Conservation (phyloP, 495 filamentous ascomycete genomes). For the Penicillium tannophilum region DNA sequence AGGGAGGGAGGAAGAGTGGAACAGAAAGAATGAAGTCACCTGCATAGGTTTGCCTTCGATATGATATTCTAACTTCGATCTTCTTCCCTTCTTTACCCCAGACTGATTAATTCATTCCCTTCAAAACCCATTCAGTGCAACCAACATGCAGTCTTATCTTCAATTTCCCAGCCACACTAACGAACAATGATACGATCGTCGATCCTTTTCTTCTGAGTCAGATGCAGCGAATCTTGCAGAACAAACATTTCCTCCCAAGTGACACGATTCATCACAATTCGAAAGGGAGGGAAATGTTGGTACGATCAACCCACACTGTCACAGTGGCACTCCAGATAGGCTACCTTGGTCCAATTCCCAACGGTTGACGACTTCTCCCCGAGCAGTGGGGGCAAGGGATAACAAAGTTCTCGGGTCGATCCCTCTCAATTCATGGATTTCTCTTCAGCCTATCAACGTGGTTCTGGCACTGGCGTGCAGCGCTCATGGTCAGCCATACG, state of each 20-base stretch:
- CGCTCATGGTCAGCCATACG: constrained; percentile 9
- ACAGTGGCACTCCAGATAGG: background rate
- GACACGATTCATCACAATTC: background rate
- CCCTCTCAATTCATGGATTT: constrained; percentile 10
- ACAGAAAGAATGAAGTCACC: constrained; percentile 1
- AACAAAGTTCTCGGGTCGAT: constrained; percentile 25
- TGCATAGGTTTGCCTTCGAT: background rate
- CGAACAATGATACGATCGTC: background rate
- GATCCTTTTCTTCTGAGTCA: background rate
- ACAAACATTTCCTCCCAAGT: background rate
- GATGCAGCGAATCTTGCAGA: background rate
- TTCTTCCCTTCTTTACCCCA: background rate
- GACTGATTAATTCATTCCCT: background rate
- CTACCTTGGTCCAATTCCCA: constrained; percentile 8
- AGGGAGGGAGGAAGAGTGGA: background rate
- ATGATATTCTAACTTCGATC: background rate
- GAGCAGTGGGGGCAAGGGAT: constrained; percentile 17
- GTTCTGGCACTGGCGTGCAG: constrained; percentile 9
- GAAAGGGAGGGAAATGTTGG: background rate
- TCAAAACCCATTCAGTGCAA: background rate
- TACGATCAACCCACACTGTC: background rate
- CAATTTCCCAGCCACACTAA: background rate
- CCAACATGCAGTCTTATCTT: constrained; percentile 1
- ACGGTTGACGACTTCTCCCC: constrained; percentile 3
- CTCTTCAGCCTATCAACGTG: constrained; percentile 15